A percentile compares a stretch with the other conserved stretches of the same genome.
phyloP scores from a whole-genome alignment of 305 asterid species.

The Plantago coronopus region DNA sequence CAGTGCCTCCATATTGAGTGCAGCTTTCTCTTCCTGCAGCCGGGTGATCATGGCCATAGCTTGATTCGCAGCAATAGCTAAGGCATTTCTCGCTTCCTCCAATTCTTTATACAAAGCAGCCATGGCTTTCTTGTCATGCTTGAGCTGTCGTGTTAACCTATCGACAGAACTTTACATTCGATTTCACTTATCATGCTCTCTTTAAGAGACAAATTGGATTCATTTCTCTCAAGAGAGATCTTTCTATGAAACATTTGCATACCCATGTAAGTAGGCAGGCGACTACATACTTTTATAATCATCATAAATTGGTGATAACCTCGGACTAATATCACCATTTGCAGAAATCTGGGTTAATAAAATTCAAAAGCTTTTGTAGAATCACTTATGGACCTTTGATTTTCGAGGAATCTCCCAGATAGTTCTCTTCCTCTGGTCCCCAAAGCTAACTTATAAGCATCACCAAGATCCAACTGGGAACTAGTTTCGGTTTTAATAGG shows the following conservation, averaged over 20 bases:
- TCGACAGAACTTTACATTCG: slow-evolving; percentile 69
- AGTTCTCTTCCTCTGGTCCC: slow-evolving; percentile 63
- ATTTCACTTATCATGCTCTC: slow-evolving; percentile 63
- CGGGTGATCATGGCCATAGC: slow-evolving; percentile 94
- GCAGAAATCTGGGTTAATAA: slow-evolving; percentile 66
- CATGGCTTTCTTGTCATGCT: slow-evolving; percentile 61
- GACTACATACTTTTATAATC: slow-evolving; percentile 46
- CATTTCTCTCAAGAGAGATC: slow-evolving; percentile 83
- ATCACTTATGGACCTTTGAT: slow-evolving; percentile 69
- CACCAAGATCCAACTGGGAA: slow-evolving; percentile 60
- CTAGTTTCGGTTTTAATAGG: slow-evolving; percentile 31
- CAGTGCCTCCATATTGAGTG: slow-evolving; percentile 73
- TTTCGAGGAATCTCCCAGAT: slow-evolving; percentile 73
- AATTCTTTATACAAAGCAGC: slow-evolving; percentile 58
- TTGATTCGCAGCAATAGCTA: slow-evolving; percentile 77
- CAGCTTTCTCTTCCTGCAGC: slow-evolving; percentile 82
- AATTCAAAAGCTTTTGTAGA: slow-evolving; percentile 59
- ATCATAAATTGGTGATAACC: slow-evolving; percentile 48
- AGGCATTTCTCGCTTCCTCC: slow-evolving; percentile 87
- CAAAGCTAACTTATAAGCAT: slow-evolving; percentile 73
- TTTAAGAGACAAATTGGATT: slow-evolving; percentile 65
- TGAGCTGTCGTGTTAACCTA: slow-evolving; percentile 64
- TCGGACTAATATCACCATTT: slow-evolving; percentile 63
- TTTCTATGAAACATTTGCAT: slow-evolving; percentile 57
- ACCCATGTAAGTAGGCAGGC: slow-evolving; percentile 36